phyloP scores from a whole-genome alignment of 257 asterid genomes.

The Schizonepeta tenuifolia region DNA sequence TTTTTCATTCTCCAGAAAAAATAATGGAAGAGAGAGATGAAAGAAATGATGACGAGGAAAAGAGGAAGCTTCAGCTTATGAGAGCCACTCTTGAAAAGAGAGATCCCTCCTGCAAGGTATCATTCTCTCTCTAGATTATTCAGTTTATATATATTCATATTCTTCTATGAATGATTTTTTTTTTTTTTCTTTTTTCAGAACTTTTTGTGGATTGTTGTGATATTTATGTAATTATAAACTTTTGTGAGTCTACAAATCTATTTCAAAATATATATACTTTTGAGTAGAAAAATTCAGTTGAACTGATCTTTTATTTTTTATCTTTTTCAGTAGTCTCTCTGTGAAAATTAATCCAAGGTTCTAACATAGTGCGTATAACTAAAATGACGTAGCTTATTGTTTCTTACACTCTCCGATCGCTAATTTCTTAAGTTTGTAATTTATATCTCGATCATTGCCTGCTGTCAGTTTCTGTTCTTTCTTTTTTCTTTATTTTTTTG shows the following conservation, averaged over 20 bases:
- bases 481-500: no score
- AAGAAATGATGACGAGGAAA: slow-evolving; percentile 34
- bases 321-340: not conserved
- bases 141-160: not conserved
- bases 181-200: not conserved
- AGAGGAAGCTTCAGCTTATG: slow-evolving; percentile 48
- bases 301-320: not conserved
- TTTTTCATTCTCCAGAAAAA: slow-evolving; percentile 38
- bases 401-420: slow-evolving; percentile 7
- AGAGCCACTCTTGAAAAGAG: slow-evolving; percentile 46
- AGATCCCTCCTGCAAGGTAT: slow-evolving; percentile 63
- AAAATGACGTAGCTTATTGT: not conserved
- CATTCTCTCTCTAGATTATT: not conserved
- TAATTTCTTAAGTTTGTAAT: not conserved
- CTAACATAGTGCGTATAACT: no score
- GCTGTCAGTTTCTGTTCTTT: not conserved
- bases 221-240: not conserved
- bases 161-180: not conserved
- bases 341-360: not conserved
- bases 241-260: slow-evolving; percentile 2
- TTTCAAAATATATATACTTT: not conserved
- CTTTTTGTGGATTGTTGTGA: no score
- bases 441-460: not conserved
- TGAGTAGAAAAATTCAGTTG: not conserved
- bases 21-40: slow-evolving; percentile 14